phyloP scores from a whole-genome alignment of 2,329 filamentous ascomycete genomes.

The Fusarium pilosicola region DNA sequence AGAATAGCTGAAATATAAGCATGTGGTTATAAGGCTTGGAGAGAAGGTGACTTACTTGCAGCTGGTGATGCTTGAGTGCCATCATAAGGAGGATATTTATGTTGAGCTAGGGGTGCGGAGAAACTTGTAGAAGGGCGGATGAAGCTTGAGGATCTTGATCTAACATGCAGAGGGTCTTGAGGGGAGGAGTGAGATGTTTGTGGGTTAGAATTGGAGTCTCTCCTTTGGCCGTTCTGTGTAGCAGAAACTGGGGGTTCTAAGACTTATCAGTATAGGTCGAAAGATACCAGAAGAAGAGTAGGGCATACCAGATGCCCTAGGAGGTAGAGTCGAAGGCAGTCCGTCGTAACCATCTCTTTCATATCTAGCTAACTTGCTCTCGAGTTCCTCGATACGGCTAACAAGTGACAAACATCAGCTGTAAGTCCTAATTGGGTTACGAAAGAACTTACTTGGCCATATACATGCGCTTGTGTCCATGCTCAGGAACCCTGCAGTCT shows the following conservation, averaged over 20 bases:
- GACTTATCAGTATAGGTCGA: conserved; percentile 9
- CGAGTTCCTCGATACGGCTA: conserved; percentile 42
- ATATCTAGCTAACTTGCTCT: conserved; percentile 40
- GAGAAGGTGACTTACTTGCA: conserved; percentile 23
- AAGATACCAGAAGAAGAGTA: accelerated
- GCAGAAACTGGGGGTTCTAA: conserved; percentile 8
- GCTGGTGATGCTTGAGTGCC: conserved; percentile 30
- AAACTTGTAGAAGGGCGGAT: conserved; percentile 42
- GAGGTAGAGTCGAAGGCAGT: conserved; percentile 14
- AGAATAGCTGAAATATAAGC: conserved; percentile 32
- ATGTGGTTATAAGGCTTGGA: accelerated
- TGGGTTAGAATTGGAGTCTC: conserved; percentile 16
- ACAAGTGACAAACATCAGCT: not conserved
- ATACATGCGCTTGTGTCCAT: conserved; percentile 44
- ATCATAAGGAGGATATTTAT: conserved; percentile 15
- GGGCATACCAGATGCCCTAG: conserved; percentile 22
- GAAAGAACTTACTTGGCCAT: conserved; percentile 38
- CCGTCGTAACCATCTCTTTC: conserved; percentile 36
- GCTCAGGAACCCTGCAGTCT: conserved; percentile 42
- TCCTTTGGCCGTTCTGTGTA: conserved; percentile 2
- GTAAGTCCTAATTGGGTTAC: not conserved
- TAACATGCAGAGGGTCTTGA: conserved; percentile 27
- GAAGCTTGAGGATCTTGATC: conserved; percentile 38
- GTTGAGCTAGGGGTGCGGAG: conserved; percentile 26
- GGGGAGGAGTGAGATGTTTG: conserved; percentile 34